Evolutionary conservation across 2,329 filamentous ascomycete species (phyloP), one percentile per base, ranked within the genome.

Genomic region (Phyllosticta citrichinensis): DNA sequence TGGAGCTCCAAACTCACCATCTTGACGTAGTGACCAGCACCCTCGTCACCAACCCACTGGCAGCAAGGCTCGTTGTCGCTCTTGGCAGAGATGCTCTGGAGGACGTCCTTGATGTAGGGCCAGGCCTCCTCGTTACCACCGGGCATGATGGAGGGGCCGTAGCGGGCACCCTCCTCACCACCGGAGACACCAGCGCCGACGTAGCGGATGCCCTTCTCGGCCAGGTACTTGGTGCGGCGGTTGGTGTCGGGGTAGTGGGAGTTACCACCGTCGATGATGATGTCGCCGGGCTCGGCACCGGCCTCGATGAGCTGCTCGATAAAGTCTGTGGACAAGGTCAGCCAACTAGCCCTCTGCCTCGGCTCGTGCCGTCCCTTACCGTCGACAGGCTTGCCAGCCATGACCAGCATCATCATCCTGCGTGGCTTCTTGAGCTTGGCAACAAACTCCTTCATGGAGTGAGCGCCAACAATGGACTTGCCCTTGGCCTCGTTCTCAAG

Each of bases 1-100:
- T 47, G 19, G 8, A 40, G 25, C 5, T 19, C 9, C 4, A 52
- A 53, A 58, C 61, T 60, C 17, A 63, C 94, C 94, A 99, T 99
- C 89, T 99, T 99, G 83, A 99, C 93, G 84, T 97, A 99, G 87
- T 99, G 94, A 71, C 94, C 94, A 80, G 94, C 90, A 86, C 94
- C 94, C 79, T 97, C 91, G 80, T 97, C 94, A 81, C 94, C 94
- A 71, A 99, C 94, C 94, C 94, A 99, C 80, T 99, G 94, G 76
- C 94, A 99, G 87, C 94, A 99, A 67, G 94, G 81, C 84, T 99
- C 94, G 72, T 87, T 87, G 73, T 97, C 93, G 78, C 89, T 95
- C 87, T 99, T 97, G 78, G 94, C 94, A 66, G 94, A 85, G 75
- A 99, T 96, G 81, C 86, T 86, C 83, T 99, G 94, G 84, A 99